phyloP scores from a whole-genome alignment of 176 grass and related monocot species.

The Cenchrus purpureus region DNA sequence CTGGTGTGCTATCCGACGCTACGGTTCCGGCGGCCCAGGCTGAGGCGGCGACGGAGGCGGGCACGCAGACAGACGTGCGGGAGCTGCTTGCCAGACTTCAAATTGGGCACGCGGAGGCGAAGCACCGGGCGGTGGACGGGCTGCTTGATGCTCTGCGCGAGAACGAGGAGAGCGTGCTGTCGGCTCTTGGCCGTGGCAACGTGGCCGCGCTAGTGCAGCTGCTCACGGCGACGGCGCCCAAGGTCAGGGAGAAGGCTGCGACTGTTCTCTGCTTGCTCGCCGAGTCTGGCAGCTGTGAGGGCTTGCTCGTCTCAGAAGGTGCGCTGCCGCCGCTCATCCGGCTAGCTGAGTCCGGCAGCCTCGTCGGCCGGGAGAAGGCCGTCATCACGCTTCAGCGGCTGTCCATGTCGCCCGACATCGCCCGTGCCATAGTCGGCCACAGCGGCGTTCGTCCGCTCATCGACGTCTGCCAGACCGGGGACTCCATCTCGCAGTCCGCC shows the following conservation, averaged over 20 bases:
- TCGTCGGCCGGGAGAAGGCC: slow-evolving; percentile 88
- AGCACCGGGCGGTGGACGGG: slow-evolving; percentile 76
- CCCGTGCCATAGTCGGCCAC: slow-evolving; percentile 73
- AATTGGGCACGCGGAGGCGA: slow-evolving; percentile 91
- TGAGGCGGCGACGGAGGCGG: slow-evolving; percentile 3
- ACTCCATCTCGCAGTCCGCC: slow-evolving; percentile 81
- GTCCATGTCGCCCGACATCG: slow-evolving; percentile 78
- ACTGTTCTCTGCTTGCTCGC: slow-evolving; percentile 73
- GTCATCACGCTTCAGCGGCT: slow-evolving; percentile 83
- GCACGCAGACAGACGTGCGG: slow-evolving; percentile 56
- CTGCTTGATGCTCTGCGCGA: slow-evolving; percentile 77
- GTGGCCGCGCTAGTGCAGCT: slow-evolving; percentile 83
- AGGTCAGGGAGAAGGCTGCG: slow-evolving; percentile 83
- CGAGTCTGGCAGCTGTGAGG: slow-evolving; percentile 78
- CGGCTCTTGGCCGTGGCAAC: slow-evolving; percentile 76
- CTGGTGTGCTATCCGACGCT: slow-evolving; percentile 73
- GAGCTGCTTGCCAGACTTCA: slow-evolving; percentile 90
- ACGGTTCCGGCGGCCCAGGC: slow-evolving; percentile 35
- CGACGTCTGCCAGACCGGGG: slow-evolving; percentile 80
- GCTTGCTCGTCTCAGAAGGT: slow-evolving; percentile 77
- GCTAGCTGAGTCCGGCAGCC: slow-evolving; percentile 74
- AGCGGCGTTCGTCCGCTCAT: slow-evolving; percentile 83
- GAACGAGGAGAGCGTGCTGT: slow-evolving; percentile 86
- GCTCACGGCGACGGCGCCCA: slow-evolving; percentile 71
- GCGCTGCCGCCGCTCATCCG: slow-evolving; percentile 78